Base-by-base conservation (phyloP, 148 eudicot genomes). In the Rhododendron simsii region DNA sequence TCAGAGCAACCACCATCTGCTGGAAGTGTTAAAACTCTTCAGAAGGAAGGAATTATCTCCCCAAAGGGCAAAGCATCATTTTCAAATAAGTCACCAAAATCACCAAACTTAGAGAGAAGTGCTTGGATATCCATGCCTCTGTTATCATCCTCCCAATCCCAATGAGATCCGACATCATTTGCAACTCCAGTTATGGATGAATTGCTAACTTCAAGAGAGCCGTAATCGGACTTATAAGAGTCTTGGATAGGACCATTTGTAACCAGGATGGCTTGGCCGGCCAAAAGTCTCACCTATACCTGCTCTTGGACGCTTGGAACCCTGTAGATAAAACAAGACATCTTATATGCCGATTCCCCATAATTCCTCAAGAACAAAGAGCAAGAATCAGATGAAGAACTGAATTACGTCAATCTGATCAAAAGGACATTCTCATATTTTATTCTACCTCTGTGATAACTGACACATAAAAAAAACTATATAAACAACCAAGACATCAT, bases 111-210 rank as follows among this genome's bases (percentile, higher is more conserved):
- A 48, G 98, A 91, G 37, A 96, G 92, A 85, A 96, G 95, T 82
- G 99, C 93, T 90, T 96, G 93, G 85, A 96, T 96, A 91, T 96
- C 99, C 94, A 94, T 91, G 84, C 92, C 99, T 85, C 92, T 89
- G 73, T 93, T 96, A 87, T 94, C 98, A 91, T 93, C 98, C 87
- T 95, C 99, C 99, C 96, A 95, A 80, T 93, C 98, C 98, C 95
- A 97, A 3, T 88, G 92, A 67, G 92, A 90, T 76, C 91, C 94
- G 45, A 89, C 85, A 71, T 94, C 99, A 91, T 87, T 93, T 89
- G 90, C 91, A 86, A 86, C 88, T 83, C 94, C 96, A 41, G 88
- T 89, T 79, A 92, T 87, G 39, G 88, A 89, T 82, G 94, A 87
- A 86, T 85, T 89, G 87, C 94, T 93, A 73, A 89, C 90, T 84